phyloP scores from a whole-genome alignment of 169 alveolate species.

The Sarcocystis neurona region DNA sequence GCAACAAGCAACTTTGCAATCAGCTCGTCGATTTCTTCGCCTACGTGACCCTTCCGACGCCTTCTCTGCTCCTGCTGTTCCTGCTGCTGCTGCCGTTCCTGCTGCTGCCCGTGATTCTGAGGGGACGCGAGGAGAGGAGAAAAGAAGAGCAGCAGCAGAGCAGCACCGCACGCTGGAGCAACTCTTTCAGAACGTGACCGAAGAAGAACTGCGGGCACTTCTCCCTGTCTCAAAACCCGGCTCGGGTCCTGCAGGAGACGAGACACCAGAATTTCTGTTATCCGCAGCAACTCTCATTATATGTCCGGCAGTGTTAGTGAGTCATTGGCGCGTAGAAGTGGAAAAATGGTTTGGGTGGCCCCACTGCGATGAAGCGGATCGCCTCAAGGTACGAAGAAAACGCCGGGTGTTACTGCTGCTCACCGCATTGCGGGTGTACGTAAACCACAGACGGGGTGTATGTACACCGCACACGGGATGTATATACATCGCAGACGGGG shows the following conservation, averaged over 20 bases:
- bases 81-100: constrained; percentile 13
- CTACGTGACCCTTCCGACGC: no score
- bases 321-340: constrained; percentile 42
- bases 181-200: neutral
- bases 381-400: constrained; percentile 9
- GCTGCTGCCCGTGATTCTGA: no score
- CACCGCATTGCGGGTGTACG: no score
- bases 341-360: constrained; percentile 49
- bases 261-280: constrained; percentile 20
- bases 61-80: constrained; percentile 4
- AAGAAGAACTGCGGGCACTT: neutral
- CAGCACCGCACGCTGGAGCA: neutral
- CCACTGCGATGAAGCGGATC: constrained; percentile 10
- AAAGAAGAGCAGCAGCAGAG: neutral
- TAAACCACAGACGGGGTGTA: no score
- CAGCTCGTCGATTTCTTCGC: no score
- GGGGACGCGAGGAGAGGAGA: neutral
- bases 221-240: neutral
- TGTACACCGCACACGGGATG: no score
- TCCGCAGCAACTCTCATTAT: constrained; percentile 35
- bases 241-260: neutral
- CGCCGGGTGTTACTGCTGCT: no score
- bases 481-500: no score
- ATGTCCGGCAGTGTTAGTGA: constrained; percentile 37
- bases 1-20: no score